A percentile compares a stretch with the other conserved stretches of the same genome.
Evolutionary conservation across 164 flowering plant species (phyloP).

Genomic region (Aristolochia fimbriata): DNA sequence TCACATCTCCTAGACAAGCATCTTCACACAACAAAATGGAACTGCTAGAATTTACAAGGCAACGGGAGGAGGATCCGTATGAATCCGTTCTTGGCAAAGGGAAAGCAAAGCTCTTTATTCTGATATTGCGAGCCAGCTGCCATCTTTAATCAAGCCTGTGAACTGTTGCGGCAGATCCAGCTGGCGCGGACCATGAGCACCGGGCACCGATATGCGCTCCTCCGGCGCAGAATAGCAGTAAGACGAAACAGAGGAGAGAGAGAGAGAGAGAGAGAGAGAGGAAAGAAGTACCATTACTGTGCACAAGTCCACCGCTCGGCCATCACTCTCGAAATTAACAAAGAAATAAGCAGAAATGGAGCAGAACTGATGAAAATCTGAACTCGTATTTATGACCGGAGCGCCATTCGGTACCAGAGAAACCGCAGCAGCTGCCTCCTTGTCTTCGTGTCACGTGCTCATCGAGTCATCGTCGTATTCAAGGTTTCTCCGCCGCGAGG

Average conservation of each 20-base stretch:
- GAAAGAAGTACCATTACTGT: too few relatives aligned
- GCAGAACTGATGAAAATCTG: too few relatives aligned
- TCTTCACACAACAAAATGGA: too few relatives aligned
- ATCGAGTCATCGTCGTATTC: background rate
- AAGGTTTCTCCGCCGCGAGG: background rate
- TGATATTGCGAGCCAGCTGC: background rate
- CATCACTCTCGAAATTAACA: too few relatives aligned
- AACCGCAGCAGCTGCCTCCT: background rate
- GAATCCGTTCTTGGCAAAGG: background rate
- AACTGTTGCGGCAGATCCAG: background rate
- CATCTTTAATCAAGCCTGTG: background rate
- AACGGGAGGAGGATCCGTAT: background rate
- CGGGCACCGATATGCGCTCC: too few relatives aligned
- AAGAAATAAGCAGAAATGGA: too few relatives aligned
- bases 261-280: too few relatives aligned
- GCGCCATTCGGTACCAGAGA: background rate
- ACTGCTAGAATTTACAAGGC: background rate
- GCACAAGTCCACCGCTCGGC: too few relatives aligned
- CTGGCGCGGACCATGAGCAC: background rate
- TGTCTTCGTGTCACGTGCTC: background rate
- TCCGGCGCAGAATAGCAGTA: background rate
- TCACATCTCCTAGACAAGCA: too few relatives aligned
- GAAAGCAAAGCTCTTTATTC: background rate
- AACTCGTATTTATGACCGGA: too few relatives aligned
- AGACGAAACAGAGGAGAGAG: background rate